Evolutionary conservation across 768 basidiomycete species (phyloP).

Genomic region (Leccinum olivaceopallidum): DNA sequence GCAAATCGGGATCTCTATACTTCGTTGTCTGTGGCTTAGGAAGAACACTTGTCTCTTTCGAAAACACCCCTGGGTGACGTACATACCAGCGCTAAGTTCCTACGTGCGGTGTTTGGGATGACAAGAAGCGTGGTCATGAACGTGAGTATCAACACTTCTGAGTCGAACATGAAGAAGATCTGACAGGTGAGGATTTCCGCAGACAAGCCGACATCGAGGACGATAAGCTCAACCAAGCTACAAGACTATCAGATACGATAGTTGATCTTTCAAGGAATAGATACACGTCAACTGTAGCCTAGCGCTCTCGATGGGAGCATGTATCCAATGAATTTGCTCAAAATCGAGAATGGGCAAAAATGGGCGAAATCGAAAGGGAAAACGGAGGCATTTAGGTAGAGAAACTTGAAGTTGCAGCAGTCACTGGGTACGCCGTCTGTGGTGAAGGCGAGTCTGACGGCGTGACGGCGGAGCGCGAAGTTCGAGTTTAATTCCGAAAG

Average conservation of each 20-base stretch:
- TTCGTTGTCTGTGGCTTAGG: too few relatives aligned
- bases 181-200: constrained; percentile 74
- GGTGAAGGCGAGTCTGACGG: too few relatives aligned
- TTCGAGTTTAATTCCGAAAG: too few relatives aligned
- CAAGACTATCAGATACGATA: constrained; percentile 4
- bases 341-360: constrained; percentile 58
- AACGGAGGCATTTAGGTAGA: too few relatives aligned
- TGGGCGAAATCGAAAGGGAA: too few relatives aligned
- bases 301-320: constrained; percentile 62
- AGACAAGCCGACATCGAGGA: constrained; percentile 88
- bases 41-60: too few relatives aligned
- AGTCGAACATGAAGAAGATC: constrained; percentile 95
- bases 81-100: too few relatives aligned
- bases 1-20: constrained; percentile 39
- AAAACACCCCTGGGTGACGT: too few relatives aligned
- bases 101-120: constrained; percentile 28
- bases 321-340: constrained; percentile 88
- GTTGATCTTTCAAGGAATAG: constrained; percentile 27
- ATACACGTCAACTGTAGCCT: constrained; percentile 78
- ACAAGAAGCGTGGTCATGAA: constrained; percentile 87
- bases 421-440: too few relatives aligned
- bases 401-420: too few relatives aligned
- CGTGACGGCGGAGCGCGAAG: too few relatives aligned
- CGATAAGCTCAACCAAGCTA: constrained; percentile 90
- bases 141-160: constrained; percentile 80